Evolutionary conservation across 768 basidiomycete species (phyloP).

Genomic region (Termitomyces sp.): DNA sequence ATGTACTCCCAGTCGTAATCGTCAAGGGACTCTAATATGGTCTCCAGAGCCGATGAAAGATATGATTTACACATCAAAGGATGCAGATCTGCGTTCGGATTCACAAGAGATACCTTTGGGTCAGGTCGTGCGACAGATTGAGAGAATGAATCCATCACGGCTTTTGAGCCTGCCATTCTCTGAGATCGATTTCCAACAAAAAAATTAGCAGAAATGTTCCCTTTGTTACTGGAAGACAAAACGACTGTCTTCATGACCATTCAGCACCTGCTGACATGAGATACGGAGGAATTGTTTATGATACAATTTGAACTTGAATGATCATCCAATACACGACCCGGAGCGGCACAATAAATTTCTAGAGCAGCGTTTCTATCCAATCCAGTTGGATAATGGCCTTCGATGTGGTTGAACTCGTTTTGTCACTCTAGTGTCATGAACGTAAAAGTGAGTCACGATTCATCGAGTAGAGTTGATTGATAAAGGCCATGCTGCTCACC

Average conservation of each 20-base stretch:
- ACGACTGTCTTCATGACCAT: slow-evolving; percentile 3
- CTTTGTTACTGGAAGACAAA: slow-evolving; percentile 6
- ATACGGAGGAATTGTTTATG: neutral
- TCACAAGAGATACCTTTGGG: neutral
- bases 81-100: neutral
- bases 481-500: neutral
- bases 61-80: slow-evolving; percentile 16
- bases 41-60: slow-evolving; percentile 38
- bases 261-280: neutral
- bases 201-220: neutral
- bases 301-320: neutral
- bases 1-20: slow-evolving; percentile 27
- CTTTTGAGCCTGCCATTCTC: neutral
- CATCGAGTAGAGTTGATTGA: neutral
- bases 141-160: neutral
- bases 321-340: neutral
- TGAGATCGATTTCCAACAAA: neutral
- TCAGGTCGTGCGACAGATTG: neutral
- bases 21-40: slow-evolving; percentile 40
- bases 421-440: neutral
- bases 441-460: neutral
- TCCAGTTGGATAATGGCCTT: neutral
- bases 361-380: neutral
- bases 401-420: neutral
- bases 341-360: neutral